phyloP scores from a whole-genome alignment of 2,329 filamentous ascomycete genomes.

The Cladorrhinum sp. region DNA sequence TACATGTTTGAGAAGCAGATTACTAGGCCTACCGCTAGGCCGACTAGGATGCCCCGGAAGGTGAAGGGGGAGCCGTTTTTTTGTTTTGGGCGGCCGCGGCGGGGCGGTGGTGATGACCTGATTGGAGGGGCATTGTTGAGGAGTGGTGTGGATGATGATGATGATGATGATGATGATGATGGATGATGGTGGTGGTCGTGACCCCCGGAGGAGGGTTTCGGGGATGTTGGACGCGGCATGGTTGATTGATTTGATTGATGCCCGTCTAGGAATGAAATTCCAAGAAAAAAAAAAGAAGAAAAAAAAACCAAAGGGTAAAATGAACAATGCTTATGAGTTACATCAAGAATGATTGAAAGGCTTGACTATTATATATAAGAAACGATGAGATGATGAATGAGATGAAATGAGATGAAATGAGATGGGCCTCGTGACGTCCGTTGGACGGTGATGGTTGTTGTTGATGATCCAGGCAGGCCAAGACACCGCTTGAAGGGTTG shows the following conservation, averaged over 20 bases:
- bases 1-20: conserved; percentile 99
- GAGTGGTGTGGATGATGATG: background rate
- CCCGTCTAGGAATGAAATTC: background rate
- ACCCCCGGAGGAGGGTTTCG: background rate
- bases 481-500: background rate
- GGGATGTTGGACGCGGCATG: background rate
- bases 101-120: too few relatives aligned
- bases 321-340: background rate
- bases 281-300: background rate
- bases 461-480: background rate
- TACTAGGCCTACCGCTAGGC: conserved; percentile 78
- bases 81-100: too few relatives aligned
- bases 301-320: background rate
- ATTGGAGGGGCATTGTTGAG: background rate
- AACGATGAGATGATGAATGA: background rate
- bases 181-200: background rate
- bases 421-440: background rate
- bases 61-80: conserved; percentile 71
- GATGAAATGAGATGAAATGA: background rate
- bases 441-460: background rate
- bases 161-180: background rate
- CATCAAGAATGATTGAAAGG: background rate
- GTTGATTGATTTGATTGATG: background rate
- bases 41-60: conserved; percentile 71
- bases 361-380: background rate